These are phyloP conservation scores for Pseudocercospora macadamiae DNA, from an alignment of 2,329 filamentous ascomycete species.

Conservation along the genomic window DNA sequence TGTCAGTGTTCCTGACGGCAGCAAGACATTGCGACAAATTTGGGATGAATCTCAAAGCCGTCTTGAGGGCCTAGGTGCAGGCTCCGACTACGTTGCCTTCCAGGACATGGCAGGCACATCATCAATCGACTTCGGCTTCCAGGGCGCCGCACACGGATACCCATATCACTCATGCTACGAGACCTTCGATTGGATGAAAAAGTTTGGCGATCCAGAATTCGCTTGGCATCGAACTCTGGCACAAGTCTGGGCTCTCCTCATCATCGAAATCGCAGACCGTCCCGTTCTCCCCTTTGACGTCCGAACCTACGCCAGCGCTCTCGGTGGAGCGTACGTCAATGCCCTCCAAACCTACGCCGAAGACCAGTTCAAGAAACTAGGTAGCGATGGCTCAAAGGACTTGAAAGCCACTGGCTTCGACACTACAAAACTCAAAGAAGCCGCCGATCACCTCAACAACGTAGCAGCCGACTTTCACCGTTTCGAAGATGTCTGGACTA, in stretches of 20 bases:
- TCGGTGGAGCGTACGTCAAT: slow-evolving; percentile 64
- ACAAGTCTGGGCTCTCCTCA: slow-evolving; percentile 78
- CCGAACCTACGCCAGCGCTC: slow-evolving; percentile 67
- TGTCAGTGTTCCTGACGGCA: slow-evolving; percentile 70
- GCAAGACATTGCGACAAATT: slow-evolving; percentile 71
- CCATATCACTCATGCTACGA: slow-evolving; percentile 88
- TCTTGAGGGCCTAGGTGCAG: slow-evolving; percentile 71
- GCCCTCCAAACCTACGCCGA: slow-evolving; percentile 66
- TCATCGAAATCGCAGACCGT: slow-evolving; percentile 81
- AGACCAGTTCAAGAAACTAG: slow-evolving; percentile 13
- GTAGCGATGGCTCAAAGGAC: slow-evolving; percentile 9
- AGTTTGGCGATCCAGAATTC: slow-evolving; percentile 76
- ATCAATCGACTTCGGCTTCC: slow-evolving; percentile 82
- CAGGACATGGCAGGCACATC: slow-evolving; percentile 89
- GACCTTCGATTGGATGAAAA: slow-evolving; percentile 82
- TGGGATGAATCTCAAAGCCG: slow-evolving; percentile 69
- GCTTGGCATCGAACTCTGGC: slow-evolving; percentile 77
- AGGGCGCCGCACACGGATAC: slow-evolving; percentile 59
- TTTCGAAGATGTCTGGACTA: slow-evolving; percentile 80
- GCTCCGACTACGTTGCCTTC: slow-evolving; percentile 85
- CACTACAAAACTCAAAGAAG: slow-evolving; percentile 64
- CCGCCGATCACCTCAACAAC: slow-evolving; percentile 62
- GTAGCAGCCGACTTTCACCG: slow-evolving; percentile 68
- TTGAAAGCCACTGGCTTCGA: slow-evolving; percentile 54
- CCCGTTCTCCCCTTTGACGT: slow-evolving; percentile 83